A percentile compares a stretch with the other conserved stretches of the same genome.
Conservation (phyloP, 371 early-diverging fungal species). For the Synchytrium microbalum region DNA sequence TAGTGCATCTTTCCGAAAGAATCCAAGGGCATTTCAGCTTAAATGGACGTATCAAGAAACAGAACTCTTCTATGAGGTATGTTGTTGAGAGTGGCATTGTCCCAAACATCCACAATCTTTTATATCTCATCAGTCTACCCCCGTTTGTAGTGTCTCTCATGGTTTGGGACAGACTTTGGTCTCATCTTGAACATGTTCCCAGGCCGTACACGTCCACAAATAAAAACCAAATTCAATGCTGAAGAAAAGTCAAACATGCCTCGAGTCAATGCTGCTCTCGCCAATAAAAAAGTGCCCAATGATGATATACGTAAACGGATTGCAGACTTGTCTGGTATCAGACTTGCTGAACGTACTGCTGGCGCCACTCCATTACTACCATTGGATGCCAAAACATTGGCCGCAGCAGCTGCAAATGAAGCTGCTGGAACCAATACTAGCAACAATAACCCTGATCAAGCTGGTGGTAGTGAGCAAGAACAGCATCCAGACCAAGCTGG, state of each 20-base stretch:
- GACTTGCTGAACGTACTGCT: too few species aligned
- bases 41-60: conserved; percentile 55
- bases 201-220: conserved; percentile 45
- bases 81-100: conserved; percentile 7
- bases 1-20: conserved; percentile 43
- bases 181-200: conserved; percentile 55
- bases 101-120: conserved; percentile 1
- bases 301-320: too few species aligned
- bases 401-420: too few species aligned
- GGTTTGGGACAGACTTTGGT: conserved; percentile 71
- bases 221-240: conserved; percentile 58
- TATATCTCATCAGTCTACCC: background rate
- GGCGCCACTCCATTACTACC: too few species aligned
- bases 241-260: conserved; percentile 51
- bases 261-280: conserved; percentile 47
- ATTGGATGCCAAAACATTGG: too few species aligned
- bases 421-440: too few species aligned
- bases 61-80: conserved; percentile 52
- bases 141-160: conserved; percentile 46
- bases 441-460: too few species aligned
- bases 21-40: conserved; percentile 18
- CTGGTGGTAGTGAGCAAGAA: too few species aligned
- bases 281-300: conserved; percentile 4
- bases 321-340: too few species aligned
- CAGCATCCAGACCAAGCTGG: too few species aligned